A percentile compares a stretch with the other conserved stretches of the same genome.
phyloP scores from a whole-genome alignment of 768 basidiomycete species.

The Cubamyces lactineus region DNA sequence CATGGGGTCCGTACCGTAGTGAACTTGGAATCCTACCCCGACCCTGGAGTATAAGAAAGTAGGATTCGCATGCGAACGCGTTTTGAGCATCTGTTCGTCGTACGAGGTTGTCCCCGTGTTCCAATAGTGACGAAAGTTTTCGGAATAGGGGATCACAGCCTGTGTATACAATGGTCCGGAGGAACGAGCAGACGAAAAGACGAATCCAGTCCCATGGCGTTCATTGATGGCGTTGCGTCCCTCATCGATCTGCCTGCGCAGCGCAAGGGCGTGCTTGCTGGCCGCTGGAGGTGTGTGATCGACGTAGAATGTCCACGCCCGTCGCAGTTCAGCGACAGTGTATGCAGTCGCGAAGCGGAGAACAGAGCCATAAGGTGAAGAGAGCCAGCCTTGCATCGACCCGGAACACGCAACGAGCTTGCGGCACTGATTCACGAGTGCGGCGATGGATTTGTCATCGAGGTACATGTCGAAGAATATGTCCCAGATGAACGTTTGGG shows the following conservation, averaged over 20 bases:
- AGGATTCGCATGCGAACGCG: constrained; percentile 44
- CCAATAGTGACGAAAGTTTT: constrained; percentile 41
- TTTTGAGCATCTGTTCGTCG: constrained; percentile 15
- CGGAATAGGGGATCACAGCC: background rate
- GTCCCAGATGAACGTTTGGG: constrained; percentile 7
- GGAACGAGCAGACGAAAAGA: constrained; percentile 32
- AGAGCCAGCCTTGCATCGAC: constrained; percentile 12
- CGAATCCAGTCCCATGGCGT: background rate
- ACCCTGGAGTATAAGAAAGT: constrained; percentile 46
- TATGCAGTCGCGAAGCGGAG: constrained; percentile 8
- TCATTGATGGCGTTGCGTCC: constrained; percentile 21
- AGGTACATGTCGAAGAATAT: constrained; percentile 24
- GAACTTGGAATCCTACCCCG: constrained; percentile 44
- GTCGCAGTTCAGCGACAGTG: constrained; percentile 17
- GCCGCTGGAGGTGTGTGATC: constrained; percentile 28
- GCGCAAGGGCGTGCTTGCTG: background rate
- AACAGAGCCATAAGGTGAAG: constrained; percentile 7
- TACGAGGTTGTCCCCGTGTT: constrained; percentile 44
- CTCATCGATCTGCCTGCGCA: background rate
- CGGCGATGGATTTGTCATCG: background rate
- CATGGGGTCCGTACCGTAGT: constrained; percentile 50
- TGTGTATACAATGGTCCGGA: constrained; percentile 41
- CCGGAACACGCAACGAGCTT: constrained; percentile 11
- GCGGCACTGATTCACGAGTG: constrained; percentile 12
- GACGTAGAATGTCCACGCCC: constrained; percentile 32